These are phyloP conservation scores for Carex myosuroides DNA, from an alignment of 176 grass and related monocot species.

Conservation along the genomic window DNA sequence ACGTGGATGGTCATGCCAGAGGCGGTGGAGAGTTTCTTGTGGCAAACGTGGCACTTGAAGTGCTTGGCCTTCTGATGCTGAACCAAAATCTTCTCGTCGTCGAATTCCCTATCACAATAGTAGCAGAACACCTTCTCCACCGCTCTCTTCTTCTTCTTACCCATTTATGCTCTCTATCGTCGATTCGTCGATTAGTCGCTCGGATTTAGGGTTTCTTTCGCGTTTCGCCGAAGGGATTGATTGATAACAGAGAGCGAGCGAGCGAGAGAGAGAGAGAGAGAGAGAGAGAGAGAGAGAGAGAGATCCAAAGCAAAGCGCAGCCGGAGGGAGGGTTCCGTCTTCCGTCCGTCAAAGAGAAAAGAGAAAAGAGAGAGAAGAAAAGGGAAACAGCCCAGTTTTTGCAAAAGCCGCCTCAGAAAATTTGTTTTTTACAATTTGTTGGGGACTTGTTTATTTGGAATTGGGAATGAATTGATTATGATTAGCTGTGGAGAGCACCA, in stretches of 20 bases:
- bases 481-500: neutral
- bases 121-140: slow-evolving; percentile 93
- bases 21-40: slow-evolving; percentile 99
- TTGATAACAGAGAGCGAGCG: too few relatives aligned
- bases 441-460: too few relatives aligned
- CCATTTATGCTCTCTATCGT: slow-evolving; percentile 31
- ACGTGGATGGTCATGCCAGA: slow-evolving; percentile 97
- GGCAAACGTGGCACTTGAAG: slow-evolving; percentile 99
- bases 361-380: too few relatives aligned
- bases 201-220: too few relatives aligned
- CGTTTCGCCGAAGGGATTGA: too few relatives aligned
- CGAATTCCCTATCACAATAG: slow-evolving; percentile 99
- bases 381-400: neutral
- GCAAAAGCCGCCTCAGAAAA: neutral
- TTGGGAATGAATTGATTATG: neutral
- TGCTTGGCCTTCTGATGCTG: slow-evolving; percentile 99
- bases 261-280: neutral
- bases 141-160: slow-evolving; percentile 94
- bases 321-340: neutral
- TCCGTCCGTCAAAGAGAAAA: neutral
- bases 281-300: neutral
- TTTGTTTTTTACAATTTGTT: neutral
- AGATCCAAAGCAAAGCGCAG: neutral
- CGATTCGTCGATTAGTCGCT: too few relatives aligned
- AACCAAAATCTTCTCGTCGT: slow-evolving; percentile 99